Evolutionary conservation across 345 rosid genomes (phyloP), one percentile per base, ranked within the genome.

Genomic region (Luvunga scandens): DNA sequence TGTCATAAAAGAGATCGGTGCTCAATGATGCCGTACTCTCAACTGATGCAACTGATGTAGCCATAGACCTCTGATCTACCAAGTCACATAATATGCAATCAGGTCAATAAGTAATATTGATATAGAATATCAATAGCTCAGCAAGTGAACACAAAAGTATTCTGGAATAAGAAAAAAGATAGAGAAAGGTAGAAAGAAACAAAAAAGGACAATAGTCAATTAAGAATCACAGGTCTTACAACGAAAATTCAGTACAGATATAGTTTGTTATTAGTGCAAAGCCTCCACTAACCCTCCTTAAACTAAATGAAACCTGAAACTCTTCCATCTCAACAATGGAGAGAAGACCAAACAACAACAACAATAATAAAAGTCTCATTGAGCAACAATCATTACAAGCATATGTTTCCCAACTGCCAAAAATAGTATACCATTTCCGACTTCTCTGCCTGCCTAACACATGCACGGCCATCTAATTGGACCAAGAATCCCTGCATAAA

Each of bases 1-100:
- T 91, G 75, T 91, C 96, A 27, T 90, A 90, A 86, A 88, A 91
- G 73, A 91, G 71, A 75, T 91, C 96, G 9, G 89, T 85, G 80
- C 87, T 85, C 77, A 90, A 78, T 8, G 90, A 88, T 24, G 88
- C 84, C 82, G 82, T 69, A 48, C 81, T 86, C 83, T 84, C 91
- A 68, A 48, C 81, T 65, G 80, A 81, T 50, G 80, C 75, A 42
- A 84, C 81, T 6, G 91, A 79, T 81, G 84, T 71, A 30, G 72
- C 84, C 79, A 81, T 82, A 28, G 69, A 31, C 56, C 56, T 34
- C 71, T 75, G 66, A 50, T 30, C 30, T 48, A 42, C 50, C 56
- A 48, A 76, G 19, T 34, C 31, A 76, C 31, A 77, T 45, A 14
- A 30, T 19, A 69, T 22, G 59, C 22, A 60, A 22, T 48, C 45